Evolutionary conservation across 169 alveolate species (phyloP), one percentile per base, ranked within the genome.

Genomic region (Babesia gibsoni): DNA sequence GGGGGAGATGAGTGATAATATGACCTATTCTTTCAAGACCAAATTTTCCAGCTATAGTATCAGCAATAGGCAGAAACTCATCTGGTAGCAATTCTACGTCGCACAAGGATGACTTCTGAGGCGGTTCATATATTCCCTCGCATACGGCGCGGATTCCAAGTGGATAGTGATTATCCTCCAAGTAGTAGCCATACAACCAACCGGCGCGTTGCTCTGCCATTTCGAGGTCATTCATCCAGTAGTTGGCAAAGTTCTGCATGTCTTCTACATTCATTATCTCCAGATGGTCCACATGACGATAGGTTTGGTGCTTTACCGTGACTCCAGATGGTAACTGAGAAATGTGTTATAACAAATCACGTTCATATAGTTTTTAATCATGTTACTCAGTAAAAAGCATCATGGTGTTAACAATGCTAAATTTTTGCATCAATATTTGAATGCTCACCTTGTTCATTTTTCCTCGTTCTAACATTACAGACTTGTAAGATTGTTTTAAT

Each of bases 221-320:
- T 48, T 93, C 94, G 29, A 88, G 83, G 14, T 83, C 89, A 33
- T 82, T 48, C 54, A 84, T 92, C 99, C 99, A 97, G 59, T 91
- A 91, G 41, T 91, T 82, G 0, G 96, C 98, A 67, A 97, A 96
- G 25, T 81, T 74, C 42, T 90, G 89, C 54, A 96, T 93, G 70
- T 96, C 99, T n/a, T 89, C 92, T 35, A 91, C 94, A 70, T 97
- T 97, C 98, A 97, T 92, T 84, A 96, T 78, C 56, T 96, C 97
- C 48, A 96, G 92, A 74, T 94, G 98, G 87, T 97, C 99, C 4
- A 96, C 99, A 85, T 97, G 99, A 35, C 99, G 94, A 90, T 95
- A 96, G 22, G 88, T 75, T 86, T 96, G 97, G 82, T 98, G 96
- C 57, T 92, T 92, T 52, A 97, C 89, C 3, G 97, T 94, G n/a